Evolutionary conservation across 805 yeast genomes (phyloP).

Genomic region (Phaffomyces thermotolerans): DNA sequence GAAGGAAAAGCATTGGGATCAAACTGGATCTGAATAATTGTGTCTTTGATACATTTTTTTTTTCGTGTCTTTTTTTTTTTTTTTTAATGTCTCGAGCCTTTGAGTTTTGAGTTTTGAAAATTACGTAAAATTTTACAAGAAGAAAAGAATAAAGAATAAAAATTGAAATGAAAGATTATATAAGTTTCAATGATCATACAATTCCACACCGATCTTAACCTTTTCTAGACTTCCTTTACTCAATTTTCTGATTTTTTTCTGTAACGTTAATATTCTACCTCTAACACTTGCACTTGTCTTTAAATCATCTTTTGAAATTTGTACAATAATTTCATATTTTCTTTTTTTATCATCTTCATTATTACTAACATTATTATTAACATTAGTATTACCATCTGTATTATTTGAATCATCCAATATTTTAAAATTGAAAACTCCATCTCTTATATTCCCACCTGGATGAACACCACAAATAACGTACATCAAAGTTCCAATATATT

Average conservation of each 20-base stretch:
- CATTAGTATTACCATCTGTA: background rate
- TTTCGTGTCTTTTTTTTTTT: too few relatives aligned
- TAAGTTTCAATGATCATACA: slow-evolving; percentile 23
- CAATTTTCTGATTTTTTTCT: slow-evolving; percentile 52
- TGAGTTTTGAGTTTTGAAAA: too few relatives aligned
- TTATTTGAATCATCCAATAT: slow-evolving; percentile 9
- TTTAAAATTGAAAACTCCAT: slow-evolving; percentile 44
- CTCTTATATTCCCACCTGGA: slow-evolving; percentile 73
- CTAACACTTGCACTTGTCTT: slow-evolving; percentile 55
- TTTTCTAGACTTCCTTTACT: slow-evolving; percentile 43
- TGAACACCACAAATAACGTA: slow-evolving; percentile 73
- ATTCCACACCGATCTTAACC: slow-evolving; percentile 45
- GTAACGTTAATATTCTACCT: slow-evolving; percentile 50
- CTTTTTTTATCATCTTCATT: slow-evolving; percentile 24
- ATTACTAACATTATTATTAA: background rate
- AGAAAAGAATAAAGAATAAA: too few relatives aligned
- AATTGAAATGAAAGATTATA: background rate
- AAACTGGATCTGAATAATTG: background rate
- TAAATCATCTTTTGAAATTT: slow-evolving; percentile 43
- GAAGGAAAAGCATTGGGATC: background rate
- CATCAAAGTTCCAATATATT: slow-evolving; percentile 66
- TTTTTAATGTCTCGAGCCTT: too few relatives aligned
- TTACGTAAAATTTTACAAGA: too few relatives aligned
- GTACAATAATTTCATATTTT: slow-evolving; percentile 33
- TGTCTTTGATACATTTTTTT: background rate